These are phyloP conservation scores for Fusarium lateritium DNA, from an alignment of 2,329 filamentous ascomycete genomes.

Conservation along the genomic window DNA sequence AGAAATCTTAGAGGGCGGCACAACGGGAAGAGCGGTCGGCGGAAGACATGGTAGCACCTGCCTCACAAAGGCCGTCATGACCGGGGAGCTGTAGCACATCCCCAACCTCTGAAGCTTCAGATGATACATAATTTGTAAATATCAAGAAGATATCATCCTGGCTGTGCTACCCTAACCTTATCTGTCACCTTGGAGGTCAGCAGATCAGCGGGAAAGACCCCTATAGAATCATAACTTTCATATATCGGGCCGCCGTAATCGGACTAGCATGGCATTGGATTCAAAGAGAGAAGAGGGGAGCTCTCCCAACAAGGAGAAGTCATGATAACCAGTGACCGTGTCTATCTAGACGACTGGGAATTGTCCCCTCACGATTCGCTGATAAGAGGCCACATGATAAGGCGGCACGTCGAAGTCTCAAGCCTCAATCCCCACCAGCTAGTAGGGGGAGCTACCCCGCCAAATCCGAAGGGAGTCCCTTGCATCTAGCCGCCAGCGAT, in stretches of 20 bases:
- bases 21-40: conserved; percentile 42
- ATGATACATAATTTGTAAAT: conserved; percentile 42
- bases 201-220: conserved; percentile 33
- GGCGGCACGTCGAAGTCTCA: conserved; percentile 36
- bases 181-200: conserved; percentile 37
- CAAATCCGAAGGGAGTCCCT: conserved; percentile 44
- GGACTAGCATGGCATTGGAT: conserved; percentile 22
- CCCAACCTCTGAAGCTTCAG: conserved; percentile 31
- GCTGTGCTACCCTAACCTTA: conserved; percentile 30
- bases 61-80: conserved; percentile 27
- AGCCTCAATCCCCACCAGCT: conserved; percentile 44
- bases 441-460: conserved; percentile 47
- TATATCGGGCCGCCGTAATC: conserved; percentile 39
- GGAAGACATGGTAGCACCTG: conserved; percentile 38
- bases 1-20: conserved; percentile 33
- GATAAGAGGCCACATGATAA: conserved; percentile 49
- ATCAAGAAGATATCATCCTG: conserved; percentile 28
- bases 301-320: conserved; percentile 43
- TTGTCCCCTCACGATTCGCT: conserved; percentile 39
- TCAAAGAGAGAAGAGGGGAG: conserved; percentile 29
- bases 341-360: conserved; percentile 32
- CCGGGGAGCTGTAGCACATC: conserved; percentile 33
- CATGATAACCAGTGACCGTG: conserved; percentile 40
- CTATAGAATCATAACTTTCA: conserved; percentile 42
- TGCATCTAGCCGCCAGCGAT: conserved; percentile 35